These are phyloP conservation scores for Tolypocladium inflatum DNA, from an alignment of 2,329 filamentous ascomycete genomes.

Conservation along the genomic window DNA sequence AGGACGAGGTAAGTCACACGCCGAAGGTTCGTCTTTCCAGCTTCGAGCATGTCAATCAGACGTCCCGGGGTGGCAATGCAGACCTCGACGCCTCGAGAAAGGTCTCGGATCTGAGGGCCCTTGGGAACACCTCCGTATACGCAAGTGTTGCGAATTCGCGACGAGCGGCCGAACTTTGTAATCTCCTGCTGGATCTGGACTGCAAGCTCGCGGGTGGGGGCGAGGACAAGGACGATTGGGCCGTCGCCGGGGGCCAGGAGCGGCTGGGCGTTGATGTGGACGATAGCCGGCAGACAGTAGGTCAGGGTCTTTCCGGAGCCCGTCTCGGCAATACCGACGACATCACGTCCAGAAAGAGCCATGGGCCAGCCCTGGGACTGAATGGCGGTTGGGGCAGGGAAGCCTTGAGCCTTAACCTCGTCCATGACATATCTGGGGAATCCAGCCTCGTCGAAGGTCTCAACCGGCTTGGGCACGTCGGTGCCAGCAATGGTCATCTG, in stretches of 20 bases:
- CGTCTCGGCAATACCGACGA: slow-evolving; percentile 98
- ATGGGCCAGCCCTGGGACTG: slow-evolving; percentile 99
- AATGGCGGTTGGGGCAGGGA: slow-evolving; percentile 86
- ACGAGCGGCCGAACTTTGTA: slow-evolving; percentile 96
- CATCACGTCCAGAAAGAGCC: slow-evolving; percentile 94
- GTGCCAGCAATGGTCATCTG: slow-evolving; percentile 73
- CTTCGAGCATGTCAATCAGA: slow-evolving; percentile 97
- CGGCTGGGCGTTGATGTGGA: slow-evolving; percentile 98
- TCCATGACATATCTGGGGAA: slow-evolving; percentile 97
- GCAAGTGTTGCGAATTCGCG: slow-evolving; percentile 95
- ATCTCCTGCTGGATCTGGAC: slow-evolving; percentile 99
- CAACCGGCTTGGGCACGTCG: slow-evolving; percentile 85
- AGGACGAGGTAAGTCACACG: slow-evolving; percentile 97
- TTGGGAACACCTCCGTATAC: slow-evolving; percentile 99
- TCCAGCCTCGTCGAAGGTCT: slow-evolving; percentile 94
- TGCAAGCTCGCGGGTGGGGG: slow-evolving; percentile 92
- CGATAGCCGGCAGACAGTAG: slow-evolving; percentile 95
- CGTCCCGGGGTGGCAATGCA: slow-evolving; percentile 97
- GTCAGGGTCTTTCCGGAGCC: slow-evolving; percentile 98
- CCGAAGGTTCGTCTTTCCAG: slow-evolving; percentile 94
- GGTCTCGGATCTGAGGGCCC: slow-evolving; percentile 91
- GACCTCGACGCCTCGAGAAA: slow-evolving; percentile 91
- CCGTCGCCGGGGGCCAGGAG: slow-evolving; percentile 91
- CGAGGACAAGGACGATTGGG: slow-evolving; percentile 91
- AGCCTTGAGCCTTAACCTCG: slow-evolving; percentile 97